These are phyloP conservation scores for Knufia fluminis DNA, from an alignment of 2,329 filamentous ascomycete species.

Conservation along the genomic window DNA sequence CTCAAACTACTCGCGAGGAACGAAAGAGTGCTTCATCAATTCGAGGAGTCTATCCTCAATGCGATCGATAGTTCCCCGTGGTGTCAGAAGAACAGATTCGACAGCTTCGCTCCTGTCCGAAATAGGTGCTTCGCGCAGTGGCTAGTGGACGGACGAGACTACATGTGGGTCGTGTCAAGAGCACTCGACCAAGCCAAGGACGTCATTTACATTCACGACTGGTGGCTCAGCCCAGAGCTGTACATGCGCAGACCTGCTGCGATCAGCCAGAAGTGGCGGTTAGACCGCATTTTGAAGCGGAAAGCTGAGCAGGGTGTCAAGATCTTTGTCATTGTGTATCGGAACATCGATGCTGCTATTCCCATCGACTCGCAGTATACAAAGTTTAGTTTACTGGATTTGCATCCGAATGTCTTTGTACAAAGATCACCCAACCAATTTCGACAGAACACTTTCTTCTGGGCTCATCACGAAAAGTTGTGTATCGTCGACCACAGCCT, in stretches of 20 bases:
- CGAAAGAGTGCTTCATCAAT: conserved; percentile 80
- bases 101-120: conserved; percentile 85
- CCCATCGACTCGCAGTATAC: conserved; percentile 98
- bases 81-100: conserved; percentile 75
- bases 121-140: conserved; percentile 84
- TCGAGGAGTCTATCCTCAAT: conserved; percentile 81
- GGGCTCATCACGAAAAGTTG: conserved; percentile 98
- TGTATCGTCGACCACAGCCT: conserved; percentile 93
- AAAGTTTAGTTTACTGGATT: conserved; percentile 87
- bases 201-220: conserved; percentile 98
- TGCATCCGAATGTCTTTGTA: conserved; percentile 93
- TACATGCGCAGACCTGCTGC: conserved; percentile 90
- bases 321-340: conserved; percentile 93
- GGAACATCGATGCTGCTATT: conserved; percentile 93
- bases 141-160: conserved; percentile 92
- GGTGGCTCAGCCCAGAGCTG: conserved; percentile 95
- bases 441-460: conserved; percentile 98
- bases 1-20: conserved; percentile 85
- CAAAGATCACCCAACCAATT: conserved; percentile 95
- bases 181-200: conserved; percentile 96
- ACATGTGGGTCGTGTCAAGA: conserved; percentile 98
- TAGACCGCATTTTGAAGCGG: conserved; percentile 83
- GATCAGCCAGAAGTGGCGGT: conserved; percentile 95
- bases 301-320: conserved; percentile 95
- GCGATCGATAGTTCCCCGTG: conserved; percentile 79